Evolutionary conservation across 805 yeast species (phyloP), one percentile per base, ranked within the genome.

Genomic region (Pichia thaimueangensis): DNA sequence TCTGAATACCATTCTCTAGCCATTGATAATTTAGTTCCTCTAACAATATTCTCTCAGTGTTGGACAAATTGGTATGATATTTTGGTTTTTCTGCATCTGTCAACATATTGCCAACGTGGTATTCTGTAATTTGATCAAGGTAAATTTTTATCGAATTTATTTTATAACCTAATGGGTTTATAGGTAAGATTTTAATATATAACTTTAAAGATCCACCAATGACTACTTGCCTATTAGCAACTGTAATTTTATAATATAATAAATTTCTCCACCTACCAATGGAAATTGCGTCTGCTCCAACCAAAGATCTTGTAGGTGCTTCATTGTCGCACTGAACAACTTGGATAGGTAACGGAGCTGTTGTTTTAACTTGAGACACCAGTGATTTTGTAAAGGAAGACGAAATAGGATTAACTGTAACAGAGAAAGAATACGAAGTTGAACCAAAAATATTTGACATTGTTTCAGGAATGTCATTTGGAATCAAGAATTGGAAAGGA

Each of bases 261-360:
- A 60, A 38, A 27, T 59, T 45, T 50, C 65, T 53, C 67, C 67
- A 62, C 32, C 49, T 57, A 7, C 65, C 67, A 16, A 54, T 21
- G 0, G 60, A 54, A 3, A 53, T n/a, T 3, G 45, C 38, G 37
- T 42, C 48, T 2, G 47, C 35, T 9, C 23, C 12, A 3, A 40
- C 30, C n/a, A 27, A 21, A 5, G 39, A 35, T 6, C 5, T 19
- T 3, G 9, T 30, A 13, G 5, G 28, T 10, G 22, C 11, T 20
- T 36, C 41, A 4, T 47, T 42, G 16, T 42, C 35, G 29, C 59
- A 56, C 34, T 24, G 45, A 37, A 46, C 49, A 42, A 25, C 11
- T 15, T 43, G 43, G 11, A 46, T n/a, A 12, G 47, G 47, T 32
- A 46, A 17, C 6, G 34, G 20, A 4, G 10, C 31, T 9, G 27